Conservation (phyloP, 306 rosid species). For the Datisca glomerata region DNA sequence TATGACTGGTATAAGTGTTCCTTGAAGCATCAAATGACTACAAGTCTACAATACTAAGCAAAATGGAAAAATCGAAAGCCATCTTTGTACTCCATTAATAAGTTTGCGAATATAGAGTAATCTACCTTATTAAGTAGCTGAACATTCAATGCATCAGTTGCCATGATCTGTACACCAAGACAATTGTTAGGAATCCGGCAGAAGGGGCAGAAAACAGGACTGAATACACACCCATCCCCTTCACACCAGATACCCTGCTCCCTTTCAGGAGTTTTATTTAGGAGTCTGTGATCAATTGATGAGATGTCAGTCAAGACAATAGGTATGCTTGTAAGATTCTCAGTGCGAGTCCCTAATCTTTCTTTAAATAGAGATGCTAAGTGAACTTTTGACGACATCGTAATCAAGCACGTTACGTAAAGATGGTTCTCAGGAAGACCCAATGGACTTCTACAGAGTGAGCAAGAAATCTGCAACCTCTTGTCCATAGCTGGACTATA, state of each 20-base stretch:
- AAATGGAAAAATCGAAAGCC: too few species aligned
- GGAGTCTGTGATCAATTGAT: conserved; percentile 40
- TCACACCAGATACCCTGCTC: conserved; percentile 65
- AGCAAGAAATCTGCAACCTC: conserved; percentile 47
- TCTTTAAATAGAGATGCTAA: conserved; percentile 41
- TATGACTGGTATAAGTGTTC: background rate
- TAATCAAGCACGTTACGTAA: conserved; percentile 41
- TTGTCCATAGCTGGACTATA: conserved; percentile 31
- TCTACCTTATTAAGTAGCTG: conserved; percentile 68
- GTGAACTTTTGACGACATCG: conserved; percentile 39
- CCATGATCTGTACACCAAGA: conserved; percentile 74
- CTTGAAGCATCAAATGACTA: background rate
- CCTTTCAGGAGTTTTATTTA: conserved; percentile 20
- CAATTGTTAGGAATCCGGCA: conserved; percentile 35
- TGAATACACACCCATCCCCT: conserved; percentile 84
- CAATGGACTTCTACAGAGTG: conserved; percentile 61
- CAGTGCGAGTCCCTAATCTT: conserved; percentile 12
- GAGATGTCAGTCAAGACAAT: conserved; percentile 49
- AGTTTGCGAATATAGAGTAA: conserved; percentile 2
- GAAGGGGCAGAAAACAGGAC: conserved; percentile 63
- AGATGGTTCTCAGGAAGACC: conserved; percentile 62
- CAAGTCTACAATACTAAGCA: too few species aligned
- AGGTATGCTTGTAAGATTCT: conserved; percentile 24
- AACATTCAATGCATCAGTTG: conserved; percentile 56
- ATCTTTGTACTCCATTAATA: too few species aligned